Base-by-base conservation (phyloP, 305 asterid genomes). In the Fraxinus xanthoxyloides region DNA sequence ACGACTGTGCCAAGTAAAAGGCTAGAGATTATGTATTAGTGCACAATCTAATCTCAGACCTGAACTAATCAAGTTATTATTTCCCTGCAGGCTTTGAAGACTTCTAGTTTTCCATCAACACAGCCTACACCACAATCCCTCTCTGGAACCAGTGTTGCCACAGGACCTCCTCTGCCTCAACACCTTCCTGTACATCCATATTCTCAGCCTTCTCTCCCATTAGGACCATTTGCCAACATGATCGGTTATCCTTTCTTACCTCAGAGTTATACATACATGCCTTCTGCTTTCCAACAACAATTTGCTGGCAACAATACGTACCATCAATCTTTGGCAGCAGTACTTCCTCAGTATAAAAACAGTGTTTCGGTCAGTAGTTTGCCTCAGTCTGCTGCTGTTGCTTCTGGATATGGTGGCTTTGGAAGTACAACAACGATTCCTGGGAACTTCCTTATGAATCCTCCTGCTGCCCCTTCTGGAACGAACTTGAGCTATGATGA, bases 281-380 rank as follows among this genome's bases (percentile, higher is more conserved):
- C 98, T 59, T 85, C 92, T 79, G 95, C 91, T 79, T 95, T 90
- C 85, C 98, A 93, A 88, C 97, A 92, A 84, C 85, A 91, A n/a
- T 89, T 89, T 85, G 88, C 92, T 59, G 93, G 92, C 70, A 90
- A 87, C 87, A 88, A 85, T 83, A 80, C 92, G 7, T 91, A 94
- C 79, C 96, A 90, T 81, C 97, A 95, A 78, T 88, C 94, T 81
- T 87, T 93, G 61, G 94, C 95, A 0, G 93, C 94, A 5, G 84
- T 88, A 80, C 94, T 86, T 77, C 96, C 93, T 56, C 92, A 88
- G 79, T 93, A 91, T 82, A 93, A 92, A 84, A 91, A 88, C 75
- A 92, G 91, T 48, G 89, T 80, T 72, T 86, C 96, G 2, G 95
- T 87, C 19, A 90, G 90, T 87, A 95, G 92, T 84, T 85, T 93